Conservation (phyloP, 2,329 filamentous ascomycete species). For the Hypoxylon sp. region DNA sequence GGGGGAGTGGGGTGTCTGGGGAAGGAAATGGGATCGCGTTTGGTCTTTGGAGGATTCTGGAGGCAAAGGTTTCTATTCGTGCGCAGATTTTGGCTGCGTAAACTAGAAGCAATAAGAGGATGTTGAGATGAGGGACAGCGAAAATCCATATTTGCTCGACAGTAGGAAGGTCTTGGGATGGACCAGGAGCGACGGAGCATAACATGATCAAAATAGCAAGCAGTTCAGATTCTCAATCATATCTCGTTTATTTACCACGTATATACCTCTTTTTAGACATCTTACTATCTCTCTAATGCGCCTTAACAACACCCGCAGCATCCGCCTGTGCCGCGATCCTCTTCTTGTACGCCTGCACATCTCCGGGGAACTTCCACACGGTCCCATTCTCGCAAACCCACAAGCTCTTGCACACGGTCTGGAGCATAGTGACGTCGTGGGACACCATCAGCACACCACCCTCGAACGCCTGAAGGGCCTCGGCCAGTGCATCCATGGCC, state of each 20-base stretch:
- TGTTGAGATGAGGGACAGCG: not conserved
- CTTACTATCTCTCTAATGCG: constrained; percentile 61
- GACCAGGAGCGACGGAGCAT: not conserved
- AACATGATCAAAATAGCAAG: not conserved
- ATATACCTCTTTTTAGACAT: not conserved
- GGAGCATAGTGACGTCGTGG: constrained; percentile 98
- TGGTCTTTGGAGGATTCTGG: not conserved
- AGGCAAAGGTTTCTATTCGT: not conserved
- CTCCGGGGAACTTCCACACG: constrained; percentile 95
- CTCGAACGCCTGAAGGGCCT: constrained; percentile 87
- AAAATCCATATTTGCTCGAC: not conserved
- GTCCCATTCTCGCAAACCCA: constrained; percentile 97
- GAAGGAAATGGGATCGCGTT: not conserved
- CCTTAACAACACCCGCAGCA: constrained; percentile 85
- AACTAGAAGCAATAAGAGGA: not conserved
- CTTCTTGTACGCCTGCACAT: constrained; percentile 98
- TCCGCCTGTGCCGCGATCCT: constrained; percentile 91
- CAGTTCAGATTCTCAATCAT: not conserved
- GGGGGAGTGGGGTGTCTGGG: too few relatives aligned
- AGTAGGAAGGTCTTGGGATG: not conserved
- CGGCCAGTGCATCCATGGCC: constrained; percentile 95
- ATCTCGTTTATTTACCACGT: not conserved
- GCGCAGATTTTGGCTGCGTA: not conserved
- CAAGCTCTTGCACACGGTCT: constrained; percentile 92
- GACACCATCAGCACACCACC: constrained; percentile 98